A percentile compares a stretch with the other conserved stretches of the same genome.
phyloP scores from a whole-genome alignment of 441 rosid genomes.

The Aleurites moluccanus region DNA sequence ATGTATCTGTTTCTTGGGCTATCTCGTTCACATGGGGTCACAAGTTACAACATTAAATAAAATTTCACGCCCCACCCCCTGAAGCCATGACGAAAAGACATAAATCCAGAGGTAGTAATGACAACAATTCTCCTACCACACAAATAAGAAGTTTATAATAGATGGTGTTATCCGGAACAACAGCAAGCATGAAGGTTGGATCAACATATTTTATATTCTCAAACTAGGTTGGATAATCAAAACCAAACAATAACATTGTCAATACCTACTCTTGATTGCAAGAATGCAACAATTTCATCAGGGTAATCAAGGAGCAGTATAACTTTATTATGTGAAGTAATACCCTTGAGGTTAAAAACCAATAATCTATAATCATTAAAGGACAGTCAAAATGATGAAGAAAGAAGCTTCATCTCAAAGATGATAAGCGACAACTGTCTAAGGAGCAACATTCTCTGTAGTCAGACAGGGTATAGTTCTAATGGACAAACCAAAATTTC shows the following conservation, averaged over 20 bases:
- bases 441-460: neutral
- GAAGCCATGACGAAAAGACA: neutral
- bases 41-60: neutral
- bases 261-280: neutral
- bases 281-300: neutral
- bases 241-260: neutral
- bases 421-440: slow-evolving; percentile 15
- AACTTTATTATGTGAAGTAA: slow-evolving; percentile 22
- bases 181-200: neutral
- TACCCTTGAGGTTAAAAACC: neutral
- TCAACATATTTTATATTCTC: neutral
- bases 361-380: slow-evolving; percentile 7
- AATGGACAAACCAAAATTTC: slow-evolving; percentile 32
- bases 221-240: neutral
- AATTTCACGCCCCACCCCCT: neutral
- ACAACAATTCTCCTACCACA: too few relatives aligned
- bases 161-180: too few relatives aligned
- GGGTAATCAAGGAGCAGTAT: neutral
- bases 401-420: slow-evolving; percentile 11
- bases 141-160: too few relatives aligned
- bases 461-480: slow-evolving; percentile 24
- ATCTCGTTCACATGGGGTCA: neutral
- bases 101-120: too few relatives aligned
- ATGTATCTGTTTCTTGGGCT: neutral
- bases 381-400: neutral